Evolutionary conservation across 768 basidiomycete genomes (phyloP), one percentile per base, ranked within the genome.

Genomic region (Naganishia onofrii): DNA sequence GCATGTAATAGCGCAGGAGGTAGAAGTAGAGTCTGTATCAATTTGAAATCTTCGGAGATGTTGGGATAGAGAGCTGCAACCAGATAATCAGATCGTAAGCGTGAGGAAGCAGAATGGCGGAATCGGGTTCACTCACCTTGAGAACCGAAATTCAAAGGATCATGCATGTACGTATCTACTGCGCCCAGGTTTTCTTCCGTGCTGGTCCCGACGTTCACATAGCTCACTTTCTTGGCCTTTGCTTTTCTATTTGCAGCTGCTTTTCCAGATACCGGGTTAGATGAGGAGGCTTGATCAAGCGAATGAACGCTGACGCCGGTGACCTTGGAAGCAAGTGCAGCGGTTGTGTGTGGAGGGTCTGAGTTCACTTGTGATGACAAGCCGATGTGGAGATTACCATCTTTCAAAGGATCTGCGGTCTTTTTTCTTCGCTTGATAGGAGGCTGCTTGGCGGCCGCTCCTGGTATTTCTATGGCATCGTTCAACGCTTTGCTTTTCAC

Each of bases 401-500:
- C 21, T 12, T 51, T 51, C n/a, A n/a, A n/a, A 8, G 48, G 13
- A n/a, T 51, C 48, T n/a, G 23, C n/a, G 23, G 21, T n/a, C n/a
- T 51, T 51, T 26, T 26, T 51, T 51, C 48, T 51, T 51, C 48
- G 48, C n/a, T 51, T 51, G 48, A 51, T 26, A 26, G 48, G 48
- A n/a, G 48, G 48, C 12, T 51, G 48, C 12, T 51, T 42, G 7
- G 42, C 48, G 3, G 23, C 48, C 19, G 48, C 23, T 23, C n/a
- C 48, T 26, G 48, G 23, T 3, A 7, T 51, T 51, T 51, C 48
- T 21, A n/a, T 26, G 6, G 13, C 23, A 51, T 51, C 48, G 48
- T 51, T 51, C 48, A 51, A 26, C 23, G 48, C 48, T 23, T 51
- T 51, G 48, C 48, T 21, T n/a, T 51, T 51, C 48, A 12, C 48